These are phyloP conservation scores for Colletotrichum spaethianum DNA, from an alignment of 2,329 filamentous ascomycete genomes.

Conservation along the genomic window DNA sequence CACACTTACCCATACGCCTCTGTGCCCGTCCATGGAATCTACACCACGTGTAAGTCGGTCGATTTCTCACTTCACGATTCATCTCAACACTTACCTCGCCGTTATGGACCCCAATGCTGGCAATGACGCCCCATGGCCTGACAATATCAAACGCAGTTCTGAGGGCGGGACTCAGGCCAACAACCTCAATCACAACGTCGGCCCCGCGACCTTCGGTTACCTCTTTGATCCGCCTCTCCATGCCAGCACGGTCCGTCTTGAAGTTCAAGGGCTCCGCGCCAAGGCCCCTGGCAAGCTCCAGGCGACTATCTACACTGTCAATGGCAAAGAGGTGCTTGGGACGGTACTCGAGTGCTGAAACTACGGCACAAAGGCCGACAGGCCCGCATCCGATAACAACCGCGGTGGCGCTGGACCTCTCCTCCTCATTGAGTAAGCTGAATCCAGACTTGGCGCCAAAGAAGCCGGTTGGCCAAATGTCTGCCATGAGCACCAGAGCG, in stretches of 20 bases:
- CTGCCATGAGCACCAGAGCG: constrained; percentile 88
- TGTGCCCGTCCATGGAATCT: constrained; percentile 77
- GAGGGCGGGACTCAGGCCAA: constrained; percentile 78
- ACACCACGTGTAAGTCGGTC: constrained; percentile 5
- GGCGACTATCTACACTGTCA: constrained; percentile 81
- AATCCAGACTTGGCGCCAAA: constrained; percentile 88
- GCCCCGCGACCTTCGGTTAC: constrained; percentile 86
- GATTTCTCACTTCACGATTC: not conserved
- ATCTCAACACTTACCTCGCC: constrained; percentile 67
- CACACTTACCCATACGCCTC: constrained; percentile 70
- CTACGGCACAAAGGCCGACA: constrained; percentile 86
- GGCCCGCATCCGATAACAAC: constrained; percentile 89
- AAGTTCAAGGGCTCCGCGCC: constrained; percentile 91
- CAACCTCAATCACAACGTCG: constrained; percentile 87
- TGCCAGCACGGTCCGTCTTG: constrained; percentile 72
- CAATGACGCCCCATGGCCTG: constrained; percentile 80
- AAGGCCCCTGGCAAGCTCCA: constrained; percentile 79
- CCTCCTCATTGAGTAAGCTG: constrained; percentile 69
- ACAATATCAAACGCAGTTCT: constrained; percentile 80
- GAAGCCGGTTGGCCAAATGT: constrained; percentile 91
- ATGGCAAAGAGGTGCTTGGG: constrained; percentile 85
- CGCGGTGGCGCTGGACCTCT: constrained; percentile 77
- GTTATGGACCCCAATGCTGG: constrained; percentile 83
- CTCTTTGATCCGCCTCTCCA: constrained; percentile 79
- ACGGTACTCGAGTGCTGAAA: constrained; percentile 81